These are phyloP conservation scores for Colletotrichum sp. DNA, from an alignment of 2,329 filamentous ascomycete genomes.

Conservation along the genomic window DNA sequence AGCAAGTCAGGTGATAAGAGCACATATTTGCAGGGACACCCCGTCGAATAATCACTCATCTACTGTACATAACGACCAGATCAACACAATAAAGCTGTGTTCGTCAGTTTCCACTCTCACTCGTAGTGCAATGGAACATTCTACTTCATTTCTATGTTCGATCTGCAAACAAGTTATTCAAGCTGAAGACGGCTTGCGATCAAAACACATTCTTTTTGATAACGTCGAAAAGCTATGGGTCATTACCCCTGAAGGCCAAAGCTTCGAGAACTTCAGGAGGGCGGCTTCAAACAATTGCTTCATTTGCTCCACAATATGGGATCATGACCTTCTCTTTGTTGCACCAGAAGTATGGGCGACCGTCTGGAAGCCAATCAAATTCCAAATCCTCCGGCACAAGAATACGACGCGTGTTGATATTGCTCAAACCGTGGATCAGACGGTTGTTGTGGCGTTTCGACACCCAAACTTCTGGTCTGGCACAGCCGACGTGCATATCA, in stretches of 20 bases:
- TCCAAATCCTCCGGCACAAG: background rate
- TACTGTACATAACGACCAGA: background rate
- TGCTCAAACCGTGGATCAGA: background rate
- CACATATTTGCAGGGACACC: background rate
- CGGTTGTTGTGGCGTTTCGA: background rate
- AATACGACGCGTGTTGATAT: background rate
- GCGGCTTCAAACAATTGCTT: background rate
- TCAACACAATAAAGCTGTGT: background rate
- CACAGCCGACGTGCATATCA: background rate
- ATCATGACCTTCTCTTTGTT: background rate
- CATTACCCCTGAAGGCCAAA: background rate
- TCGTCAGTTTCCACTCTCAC: background rate
- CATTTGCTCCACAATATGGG: background rate
- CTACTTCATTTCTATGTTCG: background rate
- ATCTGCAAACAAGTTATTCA: background rate
- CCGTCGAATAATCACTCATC: background rate
- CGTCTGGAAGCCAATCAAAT: background rate
- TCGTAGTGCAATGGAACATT: background rate
- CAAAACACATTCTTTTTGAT: background rate
- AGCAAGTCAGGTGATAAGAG: background rate
- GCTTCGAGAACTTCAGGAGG: background rate
- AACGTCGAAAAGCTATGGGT: background rate
- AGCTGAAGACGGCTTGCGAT: background rate
- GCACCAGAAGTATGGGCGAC: background rate
- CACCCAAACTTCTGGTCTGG: background rate